phyloP scores from a whole-genome alignment of 768 basidiomycete species.

The Mycena haematopus region DNA sequence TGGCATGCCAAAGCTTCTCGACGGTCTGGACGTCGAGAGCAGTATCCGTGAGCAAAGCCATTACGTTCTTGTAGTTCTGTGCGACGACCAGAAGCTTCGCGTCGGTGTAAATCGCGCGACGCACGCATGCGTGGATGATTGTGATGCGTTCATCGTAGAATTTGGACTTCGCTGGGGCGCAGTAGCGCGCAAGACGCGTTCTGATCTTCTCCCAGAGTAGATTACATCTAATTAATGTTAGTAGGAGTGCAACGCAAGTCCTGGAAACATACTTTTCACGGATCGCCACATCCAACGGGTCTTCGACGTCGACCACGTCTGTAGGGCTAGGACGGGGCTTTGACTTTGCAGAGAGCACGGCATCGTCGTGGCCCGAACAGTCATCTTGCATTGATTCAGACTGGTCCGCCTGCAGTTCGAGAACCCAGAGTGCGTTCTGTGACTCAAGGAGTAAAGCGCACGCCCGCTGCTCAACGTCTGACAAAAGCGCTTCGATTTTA shows the following conservation, averaged over 20 bases:
- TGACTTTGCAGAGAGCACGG: constrained; percentile 10
- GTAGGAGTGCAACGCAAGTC: constrained; percentile 19
- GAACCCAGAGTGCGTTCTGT: constrained; percentile 46
- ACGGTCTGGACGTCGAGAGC: constrained; percentile 38
- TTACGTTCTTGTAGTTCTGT: constrained; percentile 40
- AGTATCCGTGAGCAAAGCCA: constrained; percentile 37
- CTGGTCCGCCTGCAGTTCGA: constrained; percentile 34
- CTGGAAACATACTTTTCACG: constrained; percentile 40
- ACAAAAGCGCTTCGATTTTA: constrained; percentile 39
- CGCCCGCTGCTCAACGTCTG: constrained; percentile 40
- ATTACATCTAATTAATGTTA: constrained; percentile 30
- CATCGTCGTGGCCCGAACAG: constrained; percentile 26
- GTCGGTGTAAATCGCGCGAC: constrained; percentile 45
- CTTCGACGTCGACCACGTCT: constrained; percentile 35
- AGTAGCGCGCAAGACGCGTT: constrained; percentile 41
- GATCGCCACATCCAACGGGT: constrained; percentile 34
- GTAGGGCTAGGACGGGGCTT: constrained; percentile 17
- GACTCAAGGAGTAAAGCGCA: constrained; percentile 42
- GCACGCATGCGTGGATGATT: constrained; percentile 44
- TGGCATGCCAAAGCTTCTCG: constrained; percentile 42
- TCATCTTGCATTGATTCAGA: constrained; percentile 13
- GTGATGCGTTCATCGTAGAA: constrained; percentile 42
- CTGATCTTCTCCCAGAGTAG: constrained; percentile 42
- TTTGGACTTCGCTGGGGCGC: constrained; percentile 37
- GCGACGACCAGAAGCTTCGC: constrained; percentile 45